A percentile compares a stretch with the other conserved stretches of the same genome.
Evolutionary conservation across 257 asterid genomes (phyloP).

Genomic region (Lycium barbarum): DNA sequence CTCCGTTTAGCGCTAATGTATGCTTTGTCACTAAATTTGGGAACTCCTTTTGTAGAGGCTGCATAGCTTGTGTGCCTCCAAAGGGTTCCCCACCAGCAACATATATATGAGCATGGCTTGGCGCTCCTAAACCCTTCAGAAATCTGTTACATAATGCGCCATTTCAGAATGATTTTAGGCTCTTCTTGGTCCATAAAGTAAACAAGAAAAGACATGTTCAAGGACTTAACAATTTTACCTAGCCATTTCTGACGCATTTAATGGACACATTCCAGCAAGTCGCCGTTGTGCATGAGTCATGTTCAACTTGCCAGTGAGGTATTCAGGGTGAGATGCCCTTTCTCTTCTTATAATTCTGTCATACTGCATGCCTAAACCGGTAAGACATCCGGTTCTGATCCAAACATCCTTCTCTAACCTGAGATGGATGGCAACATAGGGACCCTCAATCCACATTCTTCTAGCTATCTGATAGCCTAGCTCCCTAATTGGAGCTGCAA

Average conservation of each 20-base stretch:
- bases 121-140: conserved; percentile 59
- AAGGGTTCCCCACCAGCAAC: conserved; percentile 72
- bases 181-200: neutral
- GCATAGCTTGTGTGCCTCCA: conserved; percentile 57
- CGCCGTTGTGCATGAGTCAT: conserved; percentile 49
- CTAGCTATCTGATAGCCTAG: conserved; percentile 60
- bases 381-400: conserved; percentile 65
- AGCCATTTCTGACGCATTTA: conserved; percentile 58
- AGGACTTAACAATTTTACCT: conserved; percentile 37
- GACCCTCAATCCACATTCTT: conserved; percentile 79
- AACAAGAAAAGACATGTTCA: neutral
- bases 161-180: neutral
- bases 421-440: conserved; percentile 61
- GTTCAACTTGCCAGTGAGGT: conserved; percentile 58
- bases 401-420: conserved; percentile 74
- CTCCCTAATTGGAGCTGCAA: conserved; percentile 54
- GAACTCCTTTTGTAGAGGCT: conserved; percentile 54
- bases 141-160: conserved; percentile 38
- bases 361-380: conserved; percentile 60
- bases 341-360: conserved; percentile 52
- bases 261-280: conserved; percentile 70
- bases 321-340: conserved; percentile 53
- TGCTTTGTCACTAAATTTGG: conserved; percentile 56
- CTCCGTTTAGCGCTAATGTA: conserved; percentile 52
- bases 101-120: conserved; percentile 46